These are phyloP conservation scores for Poronia punctata DNA, from an alignment of 495 filamentous ascomycete species.

Conservation along the genomic window DNA sequence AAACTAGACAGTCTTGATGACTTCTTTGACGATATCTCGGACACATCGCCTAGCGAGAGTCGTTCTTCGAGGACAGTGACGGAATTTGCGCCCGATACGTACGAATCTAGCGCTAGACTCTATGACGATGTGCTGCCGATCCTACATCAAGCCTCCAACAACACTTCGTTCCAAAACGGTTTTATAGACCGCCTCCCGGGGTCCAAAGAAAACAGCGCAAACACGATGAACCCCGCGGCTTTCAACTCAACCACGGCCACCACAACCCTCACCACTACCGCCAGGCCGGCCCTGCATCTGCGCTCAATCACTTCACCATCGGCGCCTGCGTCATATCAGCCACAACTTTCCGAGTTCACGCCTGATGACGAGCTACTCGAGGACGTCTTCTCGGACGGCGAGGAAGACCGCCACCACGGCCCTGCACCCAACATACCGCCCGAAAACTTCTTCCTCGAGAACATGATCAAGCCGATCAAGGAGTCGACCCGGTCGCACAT, in stretches of 20 bases:
- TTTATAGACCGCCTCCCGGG: conserved; percentile 64
- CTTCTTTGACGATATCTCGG: conserved; percentile 69
- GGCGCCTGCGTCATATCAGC: conserved; percentile 48
- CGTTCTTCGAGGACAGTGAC: conserved; percentile 58
- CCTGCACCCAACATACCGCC: conserved; percentile 21
- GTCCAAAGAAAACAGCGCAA: conserved; percentile 43
- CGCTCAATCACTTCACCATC: conserved; percentile 68
- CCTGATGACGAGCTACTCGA: conserved; percentile 43
- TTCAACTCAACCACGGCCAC: conserved; percentile 32
- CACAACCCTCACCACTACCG: not conserved
- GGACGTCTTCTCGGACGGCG: conserved; percentile 48
- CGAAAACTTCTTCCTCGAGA: conserved; percentile 58
- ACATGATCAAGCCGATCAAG: conserved; percentile 52
- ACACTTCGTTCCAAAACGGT: conserved; percentile 82
- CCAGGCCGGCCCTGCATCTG: conserved; percentile 54
- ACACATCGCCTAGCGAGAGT: conserved; percentile 47
- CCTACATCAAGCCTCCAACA: conserved; percentile 56
- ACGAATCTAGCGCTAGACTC: conserved; percentile 73
- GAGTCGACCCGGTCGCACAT: conserved; percentile 52
- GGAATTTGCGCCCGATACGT: conserved; percentile 51
- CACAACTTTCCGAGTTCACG: conserved; percentile 50
- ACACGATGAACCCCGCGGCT: conserved; percentile 58
- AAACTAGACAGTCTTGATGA: conserved; percentile 92
- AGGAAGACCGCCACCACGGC: conserved; percentile 35
- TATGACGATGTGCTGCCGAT: conserved; percentile 95